phyloP scores from a whole-genome alignment of 2,329 filamentous ascomycete species.

The Neofusicoccum ribis region DNA sequence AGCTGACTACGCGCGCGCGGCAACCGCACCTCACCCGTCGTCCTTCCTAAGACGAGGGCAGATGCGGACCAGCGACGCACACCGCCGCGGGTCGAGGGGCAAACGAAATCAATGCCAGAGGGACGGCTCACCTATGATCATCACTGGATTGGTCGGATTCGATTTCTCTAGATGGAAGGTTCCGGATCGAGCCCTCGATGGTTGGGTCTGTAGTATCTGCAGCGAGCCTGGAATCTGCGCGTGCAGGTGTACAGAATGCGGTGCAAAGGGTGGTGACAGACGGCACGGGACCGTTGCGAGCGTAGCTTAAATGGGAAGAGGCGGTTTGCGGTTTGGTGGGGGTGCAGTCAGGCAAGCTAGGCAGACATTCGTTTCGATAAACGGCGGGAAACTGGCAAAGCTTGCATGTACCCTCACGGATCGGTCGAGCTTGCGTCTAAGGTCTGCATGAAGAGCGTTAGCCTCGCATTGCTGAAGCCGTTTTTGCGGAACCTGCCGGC shows the following conservation, averaged over 20 bases:
- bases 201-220: background rate
- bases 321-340: slow-evolving; percentile 18
- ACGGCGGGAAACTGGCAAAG: slow-evolving; percentile 34
- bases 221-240: background rate
- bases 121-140: slow-evolving; percentile 19
- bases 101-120: background rate
- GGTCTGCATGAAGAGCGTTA: slow-evolving; percentile 35
- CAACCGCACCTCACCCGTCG: background rate
- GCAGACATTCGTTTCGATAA: slow-evolving; percentile 28
- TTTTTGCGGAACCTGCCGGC: slow-evolving; percentile 21
- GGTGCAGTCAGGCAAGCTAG: slow-evolving; percentile 32
- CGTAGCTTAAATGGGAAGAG: slow-evolving; percentile 9
- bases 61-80: background rate
- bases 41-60: background rate
- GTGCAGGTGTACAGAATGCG: background rate
- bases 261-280: slow-evolving; percentile 1
- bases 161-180: slow-evolving; percentile 10
- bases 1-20: background rate
- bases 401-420: slow-evolving; percentile 27
- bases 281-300: slow-evolving; percentile 3
- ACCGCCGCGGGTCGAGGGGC: background rate
- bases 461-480: slow-evolving; percentile 26
- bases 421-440: slow-evolving; percentile 28
- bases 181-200: slow-evolving; percentile 5
- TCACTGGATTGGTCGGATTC: slow-evolving; percentile 8